Evolutionary conservation across 306 rosid species (phyloP).

Genomic region (Quercus alba): DNA sequence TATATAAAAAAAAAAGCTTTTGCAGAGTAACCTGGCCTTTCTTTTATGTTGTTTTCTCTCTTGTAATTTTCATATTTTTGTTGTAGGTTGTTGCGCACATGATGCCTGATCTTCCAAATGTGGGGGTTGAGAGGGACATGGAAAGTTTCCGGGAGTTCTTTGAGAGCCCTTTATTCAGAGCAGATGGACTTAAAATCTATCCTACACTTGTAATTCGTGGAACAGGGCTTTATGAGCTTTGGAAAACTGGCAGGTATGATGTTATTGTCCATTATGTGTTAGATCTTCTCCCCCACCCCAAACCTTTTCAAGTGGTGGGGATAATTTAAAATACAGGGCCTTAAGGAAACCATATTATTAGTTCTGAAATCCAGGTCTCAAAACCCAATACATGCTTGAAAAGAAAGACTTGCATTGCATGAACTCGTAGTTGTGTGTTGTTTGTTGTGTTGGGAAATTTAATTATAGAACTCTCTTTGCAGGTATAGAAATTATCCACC

Average conservation of each 20-base stretch:
- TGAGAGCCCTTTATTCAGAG: slow-evolving; percentile 87
- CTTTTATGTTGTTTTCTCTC: slow-evolving; percentile 5
- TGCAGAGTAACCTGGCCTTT: background rate
- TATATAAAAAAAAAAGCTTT: background rate
- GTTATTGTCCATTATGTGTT: slow-evolving; percentile 1
- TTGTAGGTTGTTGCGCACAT: slow-evolving; percentile 95
- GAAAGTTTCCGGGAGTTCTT: slow-evolving; percentile 95
- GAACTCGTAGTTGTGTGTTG: background rate
- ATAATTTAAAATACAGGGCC: background rate
- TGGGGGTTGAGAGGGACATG: slow-evolving; percentile 97
- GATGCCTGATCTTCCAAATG: slow-evolving; percentile 99
- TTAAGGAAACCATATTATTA: background rate
- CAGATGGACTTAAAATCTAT: slow-evolving; percentile 97
- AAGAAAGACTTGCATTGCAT: background rate
- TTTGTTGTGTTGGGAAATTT: slow-evolving; percentile 11
- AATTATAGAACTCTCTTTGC: slow-evolving; percentile 22
- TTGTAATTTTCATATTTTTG: slow-evolving; percentile 6
- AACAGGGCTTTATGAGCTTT: slow-evolving; percentile 97
- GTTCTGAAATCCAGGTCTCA: background rate
- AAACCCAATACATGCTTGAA: background rate
- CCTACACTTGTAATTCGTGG: slow-evolving; percentile 98
- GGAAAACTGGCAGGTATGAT: slow-evolving; percentile 95
- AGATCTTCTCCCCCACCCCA: background rate
- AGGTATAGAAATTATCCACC: slow-evolving; percentile 98
- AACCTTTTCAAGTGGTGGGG: background rate